Evolutionary conservation across 202 grass and related monocot species (phyloP), one percentile per base, ranked within the genome.

Genomic region (Cymbopogon flexuosus): DNA sequence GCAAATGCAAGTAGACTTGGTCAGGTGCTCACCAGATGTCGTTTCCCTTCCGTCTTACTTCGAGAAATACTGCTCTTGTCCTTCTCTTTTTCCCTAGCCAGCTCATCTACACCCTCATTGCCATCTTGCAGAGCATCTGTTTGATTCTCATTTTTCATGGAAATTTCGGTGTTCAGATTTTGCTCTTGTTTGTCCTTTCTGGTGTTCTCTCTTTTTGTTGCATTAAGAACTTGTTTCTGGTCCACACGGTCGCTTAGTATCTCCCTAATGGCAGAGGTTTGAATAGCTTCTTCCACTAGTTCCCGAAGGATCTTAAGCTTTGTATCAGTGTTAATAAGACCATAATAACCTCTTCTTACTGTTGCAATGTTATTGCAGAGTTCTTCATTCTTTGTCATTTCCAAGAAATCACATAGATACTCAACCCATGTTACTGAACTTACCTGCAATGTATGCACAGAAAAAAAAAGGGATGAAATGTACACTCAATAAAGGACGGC

Each of bases 371-470:
- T 65, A 69, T 35, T 54, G 46, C 75, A 76, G 36, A 89, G 84
- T 29, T 86, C 81, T 63, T 70, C 87, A 33, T 5, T 82, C 78
- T 91, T 88, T 91, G 84, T 73, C 69, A 87, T 86, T 69, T 93
- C 88, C 81, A 93, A 77, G 82, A 97, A 97, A 62, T 97, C 86
- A 75, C 85, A 90, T 18, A 97, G 66, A 76, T 81, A 92, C 56
- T 97, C 94, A 83, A 56, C 36, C 94, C 94, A 97, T 52, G 84
- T 87, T 65, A 75, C 68, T 69, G 78, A 81, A 72, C 52, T 90
- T 78, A 97, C 80, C 94, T 94, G 89, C 62, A 85, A 78, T 67
- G n/a, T 62, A 63, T 18, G 27, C 18, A 80, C 72, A 72, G 24
- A 56, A 60, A 21, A 31, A 31, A 31, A 75, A 33, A 40, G 60